Evolutionary conservation across 2,329 filamentous ascomycete species (phyloP).

Genomic region (Aureobasidium subglaciale): DNA sequence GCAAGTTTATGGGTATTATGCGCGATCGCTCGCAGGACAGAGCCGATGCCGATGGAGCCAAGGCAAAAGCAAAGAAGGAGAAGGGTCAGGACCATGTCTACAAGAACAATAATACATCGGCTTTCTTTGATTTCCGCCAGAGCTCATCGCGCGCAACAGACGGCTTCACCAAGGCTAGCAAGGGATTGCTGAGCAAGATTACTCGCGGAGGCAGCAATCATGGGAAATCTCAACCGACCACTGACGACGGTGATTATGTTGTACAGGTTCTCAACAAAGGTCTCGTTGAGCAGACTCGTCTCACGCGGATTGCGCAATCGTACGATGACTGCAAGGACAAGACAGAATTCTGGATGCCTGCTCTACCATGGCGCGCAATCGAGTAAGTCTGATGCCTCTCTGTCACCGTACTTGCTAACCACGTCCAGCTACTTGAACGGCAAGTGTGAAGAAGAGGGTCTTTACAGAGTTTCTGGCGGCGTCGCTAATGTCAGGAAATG

Average conservation of each 20-base stretch:
- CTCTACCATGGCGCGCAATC: constrained; percentile 89
- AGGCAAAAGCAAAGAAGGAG: constrained; percentile 16
- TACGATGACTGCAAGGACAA: constrained; percentile 85
- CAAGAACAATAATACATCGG: constrained; percentile 11
- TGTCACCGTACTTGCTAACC: constrained; percentile 9
- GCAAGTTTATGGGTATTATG: constrained; percentile 58
- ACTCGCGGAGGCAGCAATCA: constrained; percentile 63
- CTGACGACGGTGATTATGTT: constrained; percentile 73
- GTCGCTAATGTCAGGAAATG: constrained; percentile 87
- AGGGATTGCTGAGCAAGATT: constrained; percentile 69
- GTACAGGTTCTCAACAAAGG: constrained; percentile 80
- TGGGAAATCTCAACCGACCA: constrained; percentile 50
- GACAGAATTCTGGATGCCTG: constrained; percentile 98
- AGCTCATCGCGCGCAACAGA: constrained; percentile 69
- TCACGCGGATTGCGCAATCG: constrained; percentile 83
- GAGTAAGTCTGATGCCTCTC: constrained; percentile 49
- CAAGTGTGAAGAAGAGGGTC: constrained; percentile 86
- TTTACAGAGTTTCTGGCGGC: constrained; percentile 88
- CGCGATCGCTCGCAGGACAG: constrained; percentile 72
- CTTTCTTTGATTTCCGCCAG: constrained; percentile 47
- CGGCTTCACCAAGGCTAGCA: constrained; percentile 63
- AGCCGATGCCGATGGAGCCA: constrained; percentile 23
- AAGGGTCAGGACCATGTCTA: constrained; percentile 9
- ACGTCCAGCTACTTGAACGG: constrained; percentile 70
- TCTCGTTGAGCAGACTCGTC: constrained; percentile 80